Base-by-base conservation (phyloP, 176 grass and related monocot species). In the Aegilops longissima region DNA sequence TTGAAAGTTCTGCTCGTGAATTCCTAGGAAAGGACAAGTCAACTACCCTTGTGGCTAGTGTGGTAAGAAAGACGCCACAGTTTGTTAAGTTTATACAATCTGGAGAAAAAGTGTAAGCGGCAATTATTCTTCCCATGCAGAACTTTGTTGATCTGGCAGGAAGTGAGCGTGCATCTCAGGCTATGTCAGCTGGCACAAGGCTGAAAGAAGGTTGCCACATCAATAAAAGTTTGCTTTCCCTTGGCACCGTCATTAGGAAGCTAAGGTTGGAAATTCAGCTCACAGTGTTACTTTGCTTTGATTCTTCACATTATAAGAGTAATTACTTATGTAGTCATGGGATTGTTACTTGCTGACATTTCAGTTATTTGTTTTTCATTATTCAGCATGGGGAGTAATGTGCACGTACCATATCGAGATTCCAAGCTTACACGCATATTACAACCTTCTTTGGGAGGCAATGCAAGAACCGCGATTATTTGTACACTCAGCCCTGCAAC, bases 121-220 rank as follows among this genome's bases (percentile, higher is more conserved):
- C 72, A 66, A 65, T 77, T 56, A 38, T 59, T 80, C 9, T 77
- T 77, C 72, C 73, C 17, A 36, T 95, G 82, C 91, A 98, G 95
- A 95, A 95, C 83, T 98, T 98, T 90, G 83, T 98, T 86, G 95
- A 98, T 93, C 83, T 98, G 65, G 95, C 95, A 36, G 95, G 95
- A 89, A 98, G 95, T 90, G 95, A 98, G 77, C 90, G 95, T 54
- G 95, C 93, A 66, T 93, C 89, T 93, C 95, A 98, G 80, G 84
- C 93, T 4, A 77, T 93, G 76, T 95, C 89, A 68, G 85, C 86
- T 82, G 95, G 95, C 70, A 86, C 93, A 14, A 95, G 95, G 63
- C 83, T 98, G 73, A 98, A 97, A 90, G 95, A 98, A 95, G 95
- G 95, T 66, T 98, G 93, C 33, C 95, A 98, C 63, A 98, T 86